A percentile compares a stretch with the other conserved stretches of the same genome.
phyloP scores from a whole-genome alignment of 75 land plant species.

The Cupressus sempervirens region DNA sequence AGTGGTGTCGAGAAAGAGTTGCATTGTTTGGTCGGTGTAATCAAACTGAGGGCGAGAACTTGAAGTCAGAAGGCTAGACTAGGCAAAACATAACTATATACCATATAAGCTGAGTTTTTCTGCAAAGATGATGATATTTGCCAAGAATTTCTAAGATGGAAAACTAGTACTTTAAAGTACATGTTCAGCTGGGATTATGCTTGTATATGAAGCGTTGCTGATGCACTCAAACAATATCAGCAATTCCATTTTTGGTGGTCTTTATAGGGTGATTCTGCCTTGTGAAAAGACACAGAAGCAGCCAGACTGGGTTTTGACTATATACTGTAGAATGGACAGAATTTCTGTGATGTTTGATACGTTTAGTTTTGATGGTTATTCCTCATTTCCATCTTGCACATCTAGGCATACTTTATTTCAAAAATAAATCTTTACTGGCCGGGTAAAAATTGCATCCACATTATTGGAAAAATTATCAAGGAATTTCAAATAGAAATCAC shows the following conservation, averaged over 20 bases:
- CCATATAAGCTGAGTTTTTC: background rate
- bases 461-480: background rate
- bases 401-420: background rate
- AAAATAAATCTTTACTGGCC: background rate
- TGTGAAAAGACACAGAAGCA: background rate
- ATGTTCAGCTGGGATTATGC: background rate
- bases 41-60: background rate
- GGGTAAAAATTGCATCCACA: background rate
- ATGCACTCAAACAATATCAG: background rate
- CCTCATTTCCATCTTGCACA: background rate
- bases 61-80: background rate
- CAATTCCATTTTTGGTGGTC: background rate
- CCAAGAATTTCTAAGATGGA: background rate
- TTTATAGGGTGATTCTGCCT: background rate
- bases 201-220: background rate
- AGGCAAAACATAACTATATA: background rate
- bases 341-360: background rate
- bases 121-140: background rate
- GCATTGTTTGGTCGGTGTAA: background rate
- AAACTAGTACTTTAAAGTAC: background rate
- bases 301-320: background rate
- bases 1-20: background rate
- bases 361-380: background rate
- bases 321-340: background rate
- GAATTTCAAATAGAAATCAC: background rate